Conservation (phyloP, 2,329 filamentous ascomycete genomes). For the Colletotrichum acutatum region DNA sequence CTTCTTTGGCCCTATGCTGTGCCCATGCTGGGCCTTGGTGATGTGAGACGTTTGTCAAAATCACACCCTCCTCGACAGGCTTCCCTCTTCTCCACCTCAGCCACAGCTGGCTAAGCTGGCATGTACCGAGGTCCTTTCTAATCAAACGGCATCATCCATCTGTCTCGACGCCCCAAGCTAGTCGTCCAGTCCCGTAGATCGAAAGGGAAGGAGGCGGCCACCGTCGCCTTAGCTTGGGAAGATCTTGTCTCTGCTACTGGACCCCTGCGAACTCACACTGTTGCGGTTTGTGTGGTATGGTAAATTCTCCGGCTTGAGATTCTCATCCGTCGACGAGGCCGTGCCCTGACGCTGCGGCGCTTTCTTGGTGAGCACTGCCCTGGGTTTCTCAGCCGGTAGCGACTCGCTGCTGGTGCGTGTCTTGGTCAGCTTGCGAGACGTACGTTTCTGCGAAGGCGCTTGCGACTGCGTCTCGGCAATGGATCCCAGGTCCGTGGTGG, state of each 20-base stretch:
- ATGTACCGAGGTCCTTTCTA: background rate
- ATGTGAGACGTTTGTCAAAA: background rate
- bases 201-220: background rate
- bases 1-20: background rate
- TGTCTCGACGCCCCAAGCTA: background rate
- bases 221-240: conserved; percentile 9
- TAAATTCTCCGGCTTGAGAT: conserved; percentile 23
- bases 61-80: background rate
- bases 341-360: conserved; percentile 45
- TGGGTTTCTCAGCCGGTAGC: conserved; percentile 45
- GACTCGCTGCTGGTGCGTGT: conserved; percentile 49
- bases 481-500: conserved; percentile 42
- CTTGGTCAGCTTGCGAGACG: conserved; percentile 56
- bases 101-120: background rate
- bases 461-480: conserved; percentile 37
- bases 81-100: background rate
- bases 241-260: conserved; percentile 21
- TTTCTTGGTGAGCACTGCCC: conserved; percentile 52
- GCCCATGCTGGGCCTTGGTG: background rate
- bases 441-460: conserved; percentile 44
- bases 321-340: conserved; percentile 27
- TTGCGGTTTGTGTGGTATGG: conserved; percentile 12
- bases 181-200: background rate
- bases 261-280: conserved; percentile 32
- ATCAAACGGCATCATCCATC: background rate